These are phyloP conservation scores for Penicillium oxalicum DNA, from an alignment of 2,329 filamentous ascomycete species.

Conservation along the genomic window DNA sequence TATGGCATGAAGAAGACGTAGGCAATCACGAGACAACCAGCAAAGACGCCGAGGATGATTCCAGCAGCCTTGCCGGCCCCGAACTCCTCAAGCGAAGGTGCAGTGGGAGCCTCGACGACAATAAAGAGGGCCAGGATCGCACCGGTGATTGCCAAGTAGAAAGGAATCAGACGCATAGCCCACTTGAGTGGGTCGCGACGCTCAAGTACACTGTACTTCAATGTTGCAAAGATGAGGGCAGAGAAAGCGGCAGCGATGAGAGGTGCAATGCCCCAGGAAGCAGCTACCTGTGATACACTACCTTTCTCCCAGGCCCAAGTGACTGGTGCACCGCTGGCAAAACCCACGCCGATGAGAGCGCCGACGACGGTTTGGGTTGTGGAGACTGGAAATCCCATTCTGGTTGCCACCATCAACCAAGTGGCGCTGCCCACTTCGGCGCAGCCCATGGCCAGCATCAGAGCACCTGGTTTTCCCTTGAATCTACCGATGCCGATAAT, in stretches of 20 bases:
- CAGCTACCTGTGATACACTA: slow-evolving; percentile 45
- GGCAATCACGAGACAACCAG: slow-evolving; percentile 20
- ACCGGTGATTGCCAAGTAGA: slow-evolving; percentile 46
- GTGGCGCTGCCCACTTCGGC: slow-evolving; percentile 31
- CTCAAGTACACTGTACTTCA: slow-evolving; percentile 48
- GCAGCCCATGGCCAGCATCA: slow-evolving; percentile 38
- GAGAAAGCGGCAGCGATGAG: slow-evolving; percentile 44
- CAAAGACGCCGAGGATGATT: slow-evolving; percentile 24
- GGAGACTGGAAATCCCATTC: slow-evolving; percentile 36
- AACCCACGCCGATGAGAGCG: slow-evolving; percentile 28
- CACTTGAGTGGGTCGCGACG: slow-evolving; percentile 46
- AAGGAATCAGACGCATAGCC: slow-evolving; percentile 45
- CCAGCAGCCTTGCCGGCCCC: slow-evolving; percentile 22
- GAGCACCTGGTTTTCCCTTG: slow-evolving; percentile 27
- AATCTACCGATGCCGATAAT: slow-evolving; percentile 39
- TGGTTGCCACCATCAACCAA: slow-evolving; percentile 35
- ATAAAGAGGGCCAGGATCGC: slow-evolving; percentile 55
- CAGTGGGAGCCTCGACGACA: slow-evolving; percentile 38
- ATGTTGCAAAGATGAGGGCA: slow-evolving; percentile 45
- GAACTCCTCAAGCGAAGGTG: slow-evolving; percentile 20
- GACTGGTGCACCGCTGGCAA: slow-evolving; percentile 19
- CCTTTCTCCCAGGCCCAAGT: slow-evolving; percentile 36
- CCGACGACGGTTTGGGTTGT: slow-evolving; percentile 40
- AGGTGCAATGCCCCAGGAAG: slow-evolving; percentile 47
- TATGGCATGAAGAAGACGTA: slow-evolving; percentile 25